These are phyloP conservation scores for Zoysia matrella DNA, from an alignment of 202 grass and related monocot species.

Conservation along the genomic window DNA sequence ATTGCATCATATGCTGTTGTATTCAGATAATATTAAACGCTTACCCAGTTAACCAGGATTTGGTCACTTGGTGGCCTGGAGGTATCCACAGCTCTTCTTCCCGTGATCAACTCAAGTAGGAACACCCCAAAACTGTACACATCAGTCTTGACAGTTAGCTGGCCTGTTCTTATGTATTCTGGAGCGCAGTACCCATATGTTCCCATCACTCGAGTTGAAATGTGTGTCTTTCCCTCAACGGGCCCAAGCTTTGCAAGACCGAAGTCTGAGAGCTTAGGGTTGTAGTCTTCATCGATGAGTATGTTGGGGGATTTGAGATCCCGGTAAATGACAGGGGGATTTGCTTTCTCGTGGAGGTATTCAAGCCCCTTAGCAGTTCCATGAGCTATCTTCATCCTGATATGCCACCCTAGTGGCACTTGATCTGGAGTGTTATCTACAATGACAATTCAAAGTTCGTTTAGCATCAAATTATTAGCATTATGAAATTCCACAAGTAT, in stretches of 20 bases:
- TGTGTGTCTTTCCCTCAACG: conserved; percentile 42
- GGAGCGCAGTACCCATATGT: conserved; percentile 90
- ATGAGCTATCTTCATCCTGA: conserved; percentile 85
- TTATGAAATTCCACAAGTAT: conserved; percentile 13
- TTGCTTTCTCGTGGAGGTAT: conserved; percentile 80
- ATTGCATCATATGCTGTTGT: background rate
- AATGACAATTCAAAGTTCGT: conserved; percentile 28
- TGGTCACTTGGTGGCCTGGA: conserved; percentile 58
- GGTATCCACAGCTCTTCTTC: conserved; percentile 71
- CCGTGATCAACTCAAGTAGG: conserved; percentile 82
- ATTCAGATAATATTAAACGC: background rate
- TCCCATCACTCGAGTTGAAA: conserved; percentile 76
- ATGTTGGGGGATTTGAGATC: conserved; percentile 95
- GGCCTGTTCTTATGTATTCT: conserved; percentile 66
- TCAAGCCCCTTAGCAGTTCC: conserved; percentile 79
- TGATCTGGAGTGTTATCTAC: conserved; percentile 60
- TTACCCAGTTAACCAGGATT: conserved; percentile 81
- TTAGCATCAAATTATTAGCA: background rate
- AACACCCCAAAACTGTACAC: conserved; percentile 92
- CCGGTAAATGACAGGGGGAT: conserved; percentile 74
- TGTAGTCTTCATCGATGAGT: conserved; percentile 72
- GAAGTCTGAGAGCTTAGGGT: conserved; percentile 87
- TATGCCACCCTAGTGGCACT: conserved; percentile 72
- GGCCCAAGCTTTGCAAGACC: conserved; percentile 80
- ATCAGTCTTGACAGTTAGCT: conserved; percentile 77